Evolutionary conservation across 2,329 filamentous ascomycete species (phyloP), one percentile per base, ranked within the genome.

Genomic region (Cryphonectria naterciae): DNA sequence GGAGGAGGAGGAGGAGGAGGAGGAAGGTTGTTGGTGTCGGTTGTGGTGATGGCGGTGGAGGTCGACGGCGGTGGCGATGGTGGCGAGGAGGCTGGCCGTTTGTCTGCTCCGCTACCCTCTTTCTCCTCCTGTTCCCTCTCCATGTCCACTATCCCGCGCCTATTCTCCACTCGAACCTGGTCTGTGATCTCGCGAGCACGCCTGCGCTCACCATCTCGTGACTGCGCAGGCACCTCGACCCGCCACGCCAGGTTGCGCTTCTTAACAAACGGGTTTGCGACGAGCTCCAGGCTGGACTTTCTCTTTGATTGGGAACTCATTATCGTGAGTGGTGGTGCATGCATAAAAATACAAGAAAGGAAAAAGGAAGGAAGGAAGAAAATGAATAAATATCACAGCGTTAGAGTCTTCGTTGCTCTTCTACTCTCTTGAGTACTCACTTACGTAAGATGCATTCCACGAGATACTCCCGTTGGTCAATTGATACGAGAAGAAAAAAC

Each of bases 181-280:
- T n/a, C 46, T 49, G 46, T 49, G 46, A 22, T 22, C 46, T n/a
- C 46, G 5, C 46, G 46, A 49, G 22, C 22, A 49, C 46, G 46
- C 22, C 46, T n/a, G 46, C 46, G 46, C 46, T 49, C 46, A 19
- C 5, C 46, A 49, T 11, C 46, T 49, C 4, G 46, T 49, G 6
- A 49, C 19, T 22, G 43, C 22, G 22, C 6, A 49, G 46, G 46
- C 46, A 10, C 5, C 46, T 49, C 43, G 19, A 49, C 22, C 46
- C 46, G 19, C 84, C 84, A 86, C 74, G 80, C 74, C 7, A 85
- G 78, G 71, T 86, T 85, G 32, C 78, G 78, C 72, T 81, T 84
- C 76, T 86, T 86, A 72, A 85, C 81, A 71, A 84, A 83, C 0
- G 84, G 83, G 66, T 85, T 85, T 2, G 80, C 72, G 11, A 85